Percentiles rank a stretch among this genome's conserved stretches.
phyloP scores from a whole-genome alignment of 208 protist species.

The Entamoeba dispar region DNA sequence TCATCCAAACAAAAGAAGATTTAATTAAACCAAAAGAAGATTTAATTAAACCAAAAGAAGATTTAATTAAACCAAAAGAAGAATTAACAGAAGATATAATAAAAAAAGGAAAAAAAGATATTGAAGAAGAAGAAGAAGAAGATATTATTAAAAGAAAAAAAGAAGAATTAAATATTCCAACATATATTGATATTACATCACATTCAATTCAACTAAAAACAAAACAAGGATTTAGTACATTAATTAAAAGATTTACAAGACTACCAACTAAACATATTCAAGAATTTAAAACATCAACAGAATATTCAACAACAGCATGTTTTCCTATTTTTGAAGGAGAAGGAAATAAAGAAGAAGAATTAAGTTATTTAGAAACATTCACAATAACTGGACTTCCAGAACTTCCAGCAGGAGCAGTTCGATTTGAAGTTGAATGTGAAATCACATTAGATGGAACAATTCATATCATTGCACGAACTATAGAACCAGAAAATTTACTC shows the following conservation, averaged over 20 bases:
- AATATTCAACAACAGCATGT: conserved; percentile 56
- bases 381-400: conserved; percentile 70
- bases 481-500: too few species aligned
- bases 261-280: conserved; percentile 23
- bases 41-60: too few species aligned
- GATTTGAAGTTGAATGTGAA: conserved; percentile 75
- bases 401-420: conserved; percentile 34
- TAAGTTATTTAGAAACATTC: conserved; percentile 80
- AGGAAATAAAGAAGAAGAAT: conserved; percentile 83
- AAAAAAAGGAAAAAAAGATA: too few species aligned
- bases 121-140: too few species aligned
- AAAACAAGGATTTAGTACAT: conserved; percentile 22
- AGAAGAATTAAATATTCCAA: background rate
- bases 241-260: conserved; percentile 21
- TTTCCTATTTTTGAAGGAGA: conserved; percentile 91
- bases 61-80: too few species aligned
- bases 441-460: conserved; percentile 88
- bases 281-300: conserved; percentile 69
- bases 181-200: conserved; percentile 27
- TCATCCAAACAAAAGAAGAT: too few species aligned
- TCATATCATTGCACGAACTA: conserved; percentile 57
- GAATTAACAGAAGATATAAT: too few species aligned
- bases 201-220: conserved; percentile 40
- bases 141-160: too few species aligned
- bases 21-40: too few species aligned